Conservation (phyloP, 306 rosid species). For the Dryas drummondii region DNA sequence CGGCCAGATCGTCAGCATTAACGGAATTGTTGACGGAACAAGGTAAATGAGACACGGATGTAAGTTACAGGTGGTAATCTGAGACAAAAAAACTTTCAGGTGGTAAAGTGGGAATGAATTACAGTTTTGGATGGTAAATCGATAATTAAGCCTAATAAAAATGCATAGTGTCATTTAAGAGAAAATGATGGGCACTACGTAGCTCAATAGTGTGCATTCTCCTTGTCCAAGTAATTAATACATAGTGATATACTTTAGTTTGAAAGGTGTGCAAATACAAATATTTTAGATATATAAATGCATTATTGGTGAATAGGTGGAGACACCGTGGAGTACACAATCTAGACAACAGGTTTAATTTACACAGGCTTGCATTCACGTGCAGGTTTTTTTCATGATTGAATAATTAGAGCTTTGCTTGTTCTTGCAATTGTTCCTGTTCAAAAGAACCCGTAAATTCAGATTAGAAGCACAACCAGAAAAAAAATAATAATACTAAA, state of each 20-base stretch:
- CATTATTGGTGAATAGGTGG: not conserved
- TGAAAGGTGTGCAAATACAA: not conserved
- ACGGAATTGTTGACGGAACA: too few species aligned
- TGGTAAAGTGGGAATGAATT: too few species aligned
- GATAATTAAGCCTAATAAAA: too few species aligned
- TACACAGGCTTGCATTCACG: not conserved
- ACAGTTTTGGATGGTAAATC: too few species aligned
- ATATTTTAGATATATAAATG: not conserved
- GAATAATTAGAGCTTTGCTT: constrained; percentile 40
- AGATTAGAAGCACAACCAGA: constrained; percentile 5
- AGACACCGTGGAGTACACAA: not conserved
- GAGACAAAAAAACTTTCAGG: too few species aligned
- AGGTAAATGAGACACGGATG: too few species aligned
- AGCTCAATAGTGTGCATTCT: not conserved
- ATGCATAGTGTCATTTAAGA: not conserved
- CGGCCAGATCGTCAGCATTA: too few species aligned
- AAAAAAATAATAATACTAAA: not conserved
- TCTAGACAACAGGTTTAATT: not conserved
- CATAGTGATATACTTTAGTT: not conserved
- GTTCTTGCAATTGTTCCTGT: constrained; percentile 81
- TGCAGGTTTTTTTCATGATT: not conserved
- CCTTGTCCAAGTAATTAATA: constrained; percentile 12
- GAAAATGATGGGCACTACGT: not conserved
- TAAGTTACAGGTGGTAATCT: too few species aligned
- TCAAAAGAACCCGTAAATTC: constrained; percentile 15